Base-by-base conservation (phyloP, 805 yeast genomes). In the Tetrapisispora fleetii region DNA sequence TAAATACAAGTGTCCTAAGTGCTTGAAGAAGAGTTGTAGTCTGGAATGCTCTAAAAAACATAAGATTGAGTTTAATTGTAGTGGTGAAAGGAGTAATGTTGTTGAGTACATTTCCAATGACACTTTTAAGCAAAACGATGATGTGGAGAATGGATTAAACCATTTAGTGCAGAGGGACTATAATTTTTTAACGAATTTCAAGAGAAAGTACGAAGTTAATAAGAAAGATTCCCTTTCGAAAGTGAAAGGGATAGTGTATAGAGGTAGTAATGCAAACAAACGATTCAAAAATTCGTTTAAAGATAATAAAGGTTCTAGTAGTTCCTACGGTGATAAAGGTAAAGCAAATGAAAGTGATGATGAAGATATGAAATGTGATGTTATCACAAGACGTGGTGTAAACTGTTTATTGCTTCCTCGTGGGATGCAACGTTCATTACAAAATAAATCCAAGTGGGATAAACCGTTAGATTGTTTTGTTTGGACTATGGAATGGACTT, bases 1-100 rank as follows among this genome's bases (percentile, higher is more conserved):
- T 49, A 84, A 81, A 58, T 90, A 90, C 62, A 79, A 74, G 14
- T 90, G 97, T 63, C 96, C 96, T 0, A 81, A 83, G 17, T 90
- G 97, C 59, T 67, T 68, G 6, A 62, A 69, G 4, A 72, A 67
- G 49, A 83, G 91, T 0, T 90, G 97, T 61, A 79, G 85, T 0
- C 60, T 85, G 7, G 72, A 58, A 9, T 90, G 96, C 67, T 85
- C 84, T 27, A 79, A 77, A 51, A 60, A 72, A 21, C 97, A 90
- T 59, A 88, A 88, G 63, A 57, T 54, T 5, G 75, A 76, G 46
- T 67, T 76, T 9, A 71, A 72, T 19, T 90, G 97, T 60, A 68
- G 79, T 3, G 96, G 96, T 0, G 54, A 58, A 18, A 74, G 79
- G 21, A 51, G 55, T 33, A 87, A 84, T 58, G 77, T 77, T 14